Conservation (phyloP, 768 basidiomycete genomes). For the Pleurotus giganteus region DNA sequence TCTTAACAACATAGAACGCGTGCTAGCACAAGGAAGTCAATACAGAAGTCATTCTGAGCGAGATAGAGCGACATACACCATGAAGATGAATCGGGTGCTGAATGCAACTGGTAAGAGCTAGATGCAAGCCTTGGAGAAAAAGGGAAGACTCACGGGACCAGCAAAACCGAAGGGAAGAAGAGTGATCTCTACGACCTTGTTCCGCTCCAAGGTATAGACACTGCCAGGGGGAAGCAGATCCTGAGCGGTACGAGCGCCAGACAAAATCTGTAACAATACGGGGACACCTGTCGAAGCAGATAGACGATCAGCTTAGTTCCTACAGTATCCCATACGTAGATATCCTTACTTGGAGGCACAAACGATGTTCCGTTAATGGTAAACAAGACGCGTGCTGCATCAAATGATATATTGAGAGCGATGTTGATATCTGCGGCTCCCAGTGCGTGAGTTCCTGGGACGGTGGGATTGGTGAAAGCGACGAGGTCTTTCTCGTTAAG, state of each 20-base stretch:
- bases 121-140: background rate
- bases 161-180: conserved; percentile 36
- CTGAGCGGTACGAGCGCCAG: conserved; percentile 31
- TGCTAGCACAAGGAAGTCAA: conserved; percentile 26
- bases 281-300: conserved; percentile 37
- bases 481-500: conserved; percentile 26
- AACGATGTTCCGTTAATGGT: conserved; percentile 28
- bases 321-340: too few species aligned
- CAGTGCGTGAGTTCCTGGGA: conserved; percentile 23
- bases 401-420: background rate
- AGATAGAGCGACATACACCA: conserved; percentile 26
- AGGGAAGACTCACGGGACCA: conserved; percentile 27
- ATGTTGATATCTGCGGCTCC: conserved; percentile 15
- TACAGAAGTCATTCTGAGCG: background rate
- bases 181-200: conserved; percentile 45
- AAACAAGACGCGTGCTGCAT: conserved; percentile 19
- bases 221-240: conserved; percentile 35
- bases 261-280: conserved; percentile 44
- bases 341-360: conserved; percentile 20
- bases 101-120: background rate
- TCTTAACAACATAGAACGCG: conserved; percentile 39
- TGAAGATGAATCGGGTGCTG: conserved; percentile 44
- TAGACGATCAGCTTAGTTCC: conserved; percentile 22
- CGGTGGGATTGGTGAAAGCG: conserved; percentile 22
- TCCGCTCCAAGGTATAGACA: conserved; percentile 37